Conservation (phyloP, 352 stramenopile genomes). For the Globisporangium viniferum region DNA sequence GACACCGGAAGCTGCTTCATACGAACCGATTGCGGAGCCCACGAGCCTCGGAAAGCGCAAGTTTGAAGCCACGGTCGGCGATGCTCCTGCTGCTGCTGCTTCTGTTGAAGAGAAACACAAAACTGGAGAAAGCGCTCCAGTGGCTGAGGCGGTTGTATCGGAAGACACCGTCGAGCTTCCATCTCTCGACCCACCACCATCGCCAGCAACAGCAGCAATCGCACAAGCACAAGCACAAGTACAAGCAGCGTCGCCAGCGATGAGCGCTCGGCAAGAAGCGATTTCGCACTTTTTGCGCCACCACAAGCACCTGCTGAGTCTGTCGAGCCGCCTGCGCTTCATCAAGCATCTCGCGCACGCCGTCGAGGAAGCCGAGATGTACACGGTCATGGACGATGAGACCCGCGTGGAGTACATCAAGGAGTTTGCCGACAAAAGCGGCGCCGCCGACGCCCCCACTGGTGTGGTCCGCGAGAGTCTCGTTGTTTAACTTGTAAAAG, state of each 20-base stretch:
- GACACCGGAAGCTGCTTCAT: neutral
- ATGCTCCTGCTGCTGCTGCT: neutral
- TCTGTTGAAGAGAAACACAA: neutral
- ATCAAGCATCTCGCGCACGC: constrained; percentile 38
- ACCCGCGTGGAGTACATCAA: constrained; percentile 47
- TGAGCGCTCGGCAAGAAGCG: constrained; percentile 28
- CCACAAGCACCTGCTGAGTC: constrained; percentile 34
- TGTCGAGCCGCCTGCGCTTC: constrained; percentile 28
- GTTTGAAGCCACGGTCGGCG: neutral
- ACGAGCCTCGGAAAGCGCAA: constrained; percentile 14
- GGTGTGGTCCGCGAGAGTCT: constrained; percentile 1
- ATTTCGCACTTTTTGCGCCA: constrained; percentile 40
- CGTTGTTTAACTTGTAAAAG: neutral
- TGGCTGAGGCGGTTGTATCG: neutral
- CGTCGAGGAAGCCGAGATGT: constrained; percentile 39
- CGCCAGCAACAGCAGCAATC: neutral
- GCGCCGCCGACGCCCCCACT: neutral
- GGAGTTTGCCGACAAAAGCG: constrained; percentile 25
- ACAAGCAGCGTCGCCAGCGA: constrained; percentile 9
- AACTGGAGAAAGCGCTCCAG: neutral
- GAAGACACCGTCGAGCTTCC: neutral
- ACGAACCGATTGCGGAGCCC: neutral
- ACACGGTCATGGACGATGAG: constrained; percentile 44
- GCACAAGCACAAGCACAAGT: no score
- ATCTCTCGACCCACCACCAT: neutral